Evolutionary conservation across 306 rosid species (phyloP), one percentile per base, ranked within the genome.

Genomic region (Prosopis cineraria): DNA sequence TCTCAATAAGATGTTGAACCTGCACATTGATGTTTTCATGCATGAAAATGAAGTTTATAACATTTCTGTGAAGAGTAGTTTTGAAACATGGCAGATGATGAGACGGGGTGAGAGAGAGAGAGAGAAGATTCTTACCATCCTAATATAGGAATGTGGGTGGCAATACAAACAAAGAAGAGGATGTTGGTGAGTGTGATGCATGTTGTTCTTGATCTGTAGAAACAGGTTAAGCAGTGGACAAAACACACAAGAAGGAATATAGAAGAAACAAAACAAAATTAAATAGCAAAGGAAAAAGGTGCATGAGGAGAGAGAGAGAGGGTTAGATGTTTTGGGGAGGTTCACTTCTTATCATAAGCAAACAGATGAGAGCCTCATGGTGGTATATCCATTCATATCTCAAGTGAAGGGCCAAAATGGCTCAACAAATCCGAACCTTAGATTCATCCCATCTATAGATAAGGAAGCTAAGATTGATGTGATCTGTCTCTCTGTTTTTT

Each of bases 1-100:
- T 93, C 88, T 95, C 99, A 36, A 93, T 93, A 36, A 95, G 92
- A 81, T 89, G 93, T 55, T 93, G 99, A 75, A 95, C 97, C 99
- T 95, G 89, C 24, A 19, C 7, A 70, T 53, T 67, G n/a, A n/a
- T n/a, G 1, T 50, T 50, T n/a, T 25, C 82, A 84, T 78, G 78
- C 83, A 77, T 33, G 41, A 68, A 48, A 1, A 53, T 69, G 50
- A 31, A 43, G 44, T 48, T 71, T 19, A 71, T 5, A 8, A 50
- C 52, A 31, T 4, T 70, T 58, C 29, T 5, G 27, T n/a, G 1
- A 6, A 12, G 16, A 24, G 16, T 24, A 55, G 17, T 24, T 55
- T 11, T 55, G 31, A 55, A 58, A 17, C 55, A 27, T 34, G 70
- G 8, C 19, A n/a, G 14, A 33, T 3, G 5, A 14, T 5, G 70